Conservation (phyloP, 208 protist genomes). For the Trypanosoma congolense region DNA sequence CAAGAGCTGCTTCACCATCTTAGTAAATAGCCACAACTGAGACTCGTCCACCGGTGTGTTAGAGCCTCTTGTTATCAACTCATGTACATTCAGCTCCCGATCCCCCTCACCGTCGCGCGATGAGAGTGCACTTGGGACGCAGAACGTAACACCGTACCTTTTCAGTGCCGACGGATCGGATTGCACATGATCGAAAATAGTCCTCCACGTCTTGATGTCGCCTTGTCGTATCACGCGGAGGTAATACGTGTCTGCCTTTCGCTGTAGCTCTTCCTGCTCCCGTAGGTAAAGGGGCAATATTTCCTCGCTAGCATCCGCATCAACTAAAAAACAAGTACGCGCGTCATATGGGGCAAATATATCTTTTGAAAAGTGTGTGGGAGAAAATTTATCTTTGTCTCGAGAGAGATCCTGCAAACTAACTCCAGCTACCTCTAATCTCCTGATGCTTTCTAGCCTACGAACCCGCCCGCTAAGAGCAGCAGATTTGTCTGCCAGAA, state of each 20-base stretch:
- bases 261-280: constrained; percentile 20
- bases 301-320: constrained; percentile 60
- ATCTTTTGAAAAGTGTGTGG: constrained; percentile 68
- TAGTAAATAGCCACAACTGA: constrained; percentile 21
- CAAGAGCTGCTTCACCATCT: constrained; percentile 18
- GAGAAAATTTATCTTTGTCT: constrained; percentile 62
- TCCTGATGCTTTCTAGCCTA: constrained; percentile 59
- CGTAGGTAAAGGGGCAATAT: constrained; percentile 57
- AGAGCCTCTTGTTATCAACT: constrained; percentile 17
- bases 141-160: constrained; percentile 67
- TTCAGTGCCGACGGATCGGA: constrained; percentile 31
- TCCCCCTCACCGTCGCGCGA: constrained; percentile 33
- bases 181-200: constrained; percentile 41
- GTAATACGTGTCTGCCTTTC: constrained; percentile 24
- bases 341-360: constrained; percentile 68
- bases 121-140: constrained; percentile 42
- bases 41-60: constrained; percentile 21
- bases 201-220: constrained; percentile 37
- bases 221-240: constrained; percentile 32
- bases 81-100: constrained; percentile 14
- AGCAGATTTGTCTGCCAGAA: constrained; percentile 37
- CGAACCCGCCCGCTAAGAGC: constrained; percentile 28
- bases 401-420: constrained; percentile 26
- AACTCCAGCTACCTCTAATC: constrained; percentile 35
- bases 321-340: constrained; percentile 58